Base-by-base conservation (phyloP, 2,329 filamentous ascomycete genomes). In the Plenodomus tracheiphilus region DNA sequence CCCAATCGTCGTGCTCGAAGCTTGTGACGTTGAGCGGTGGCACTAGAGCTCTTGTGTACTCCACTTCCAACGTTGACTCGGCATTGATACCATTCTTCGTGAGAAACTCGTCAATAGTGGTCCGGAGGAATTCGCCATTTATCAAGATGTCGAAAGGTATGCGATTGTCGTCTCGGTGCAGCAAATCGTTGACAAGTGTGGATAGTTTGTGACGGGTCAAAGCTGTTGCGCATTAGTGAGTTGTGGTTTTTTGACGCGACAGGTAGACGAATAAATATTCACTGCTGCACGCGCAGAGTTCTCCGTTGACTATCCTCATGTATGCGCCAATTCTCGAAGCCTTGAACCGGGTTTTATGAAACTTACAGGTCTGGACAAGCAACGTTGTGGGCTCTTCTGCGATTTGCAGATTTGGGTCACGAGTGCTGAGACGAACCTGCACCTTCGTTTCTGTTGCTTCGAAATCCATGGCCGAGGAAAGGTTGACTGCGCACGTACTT, bases 1-100 rank as follows among this genome's bases (percentile, higher is more conserved):
- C 89, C 94, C 94, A 99, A 73, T 97, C 94, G 67, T 99, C 92
- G 72, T 99, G 93, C 76, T 97, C 87, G 71, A 96, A 99, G 68
- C 89, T 94, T 11, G 91, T 88, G 61, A 96, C 86, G 71, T 94
- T 93, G 30, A 89, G 81, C 16, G 94, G 94, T 7, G 94, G 94
- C 51, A 97, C 85, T 61, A 97, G 78, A 56, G 91, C 94, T 64
- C 91, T 87, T 30, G 97, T 91, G 74, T 97, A 99, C 77, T 97
- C 92, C 48, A 99, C 82, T 30, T 87, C 88, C 43, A 99, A 77
- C 3, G 88, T 93, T 4, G 87, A 88, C 77, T 99, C 94, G 36
- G 91, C 84, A 17, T 91, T 96, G 53, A 97, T 86, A 41, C 93
- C 93, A 66, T 94, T 89, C 54, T 85, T 79, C 15, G 86, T 86